A percentile compares a stretch with the other conserved stretches of the same genome.
phyloP scores from a whole-genome alignment of 495 filamentous ascomycete genomes.

The Penicillium lagena region DNA sequence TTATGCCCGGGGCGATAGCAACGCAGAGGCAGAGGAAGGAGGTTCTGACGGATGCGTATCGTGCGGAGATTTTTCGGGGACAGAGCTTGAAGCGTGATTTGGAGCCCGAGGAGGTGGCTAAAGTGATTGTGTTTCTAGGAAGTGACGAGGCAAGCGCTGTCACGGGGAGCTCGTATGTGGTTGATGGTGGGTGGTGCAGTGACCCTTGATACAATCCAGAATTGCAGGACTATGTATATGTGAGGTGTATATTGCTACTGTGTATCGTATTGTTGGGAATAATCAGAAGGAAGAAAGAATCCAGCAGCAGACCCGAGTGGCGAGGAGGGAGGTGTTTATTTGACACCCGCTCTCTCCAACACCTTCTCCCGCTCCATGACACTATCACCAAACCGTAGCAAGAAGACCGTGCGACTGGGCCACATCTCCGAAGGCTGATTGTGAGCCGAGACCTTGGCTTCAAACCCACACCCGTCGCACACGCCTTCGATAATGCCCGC shows the following conservation, averaged over 20 bases:
- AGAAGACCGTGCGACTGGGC: constrained; percentile 91
- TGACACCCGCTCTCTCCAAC: constrained; percentile 42
- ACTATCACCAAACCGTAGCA: constrained; percentile 81
- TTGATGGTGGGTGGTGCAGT: constrained; percentile 27
- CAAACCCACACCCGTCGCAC: constrained; percentile 85
- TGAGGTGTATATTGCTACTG: no score
- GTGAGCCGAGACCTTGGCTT: constrained; percentile 86
- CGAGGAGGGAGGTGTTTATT: constrained; percentile 19
- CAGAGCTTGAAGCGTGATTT: constrained; percentile 38
- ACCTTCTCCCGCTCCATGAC: constrained; percentile 88
- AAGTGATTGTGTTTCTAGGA: constrained; percentile 44
- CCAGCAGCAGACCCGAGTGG: no score
- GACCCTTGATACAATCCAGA: constrained; percentile 5
- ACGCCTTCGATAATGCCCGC: constrained; percentile 94
- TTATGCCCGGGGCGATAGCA: constrained; percentile 24
- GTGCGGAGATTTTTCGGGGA: constrained; percentile 24
- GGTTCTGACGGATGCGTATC: constrained; percentile 37
- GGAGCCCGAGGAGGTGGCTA: constrained; percentile 40
- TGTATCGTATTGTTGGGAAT: no score
- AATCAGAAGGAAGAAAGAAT: no score
- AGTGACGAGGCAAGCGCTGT: constrained; percentile 45
- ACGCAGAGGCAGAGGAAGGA: constrained; percentile 34
- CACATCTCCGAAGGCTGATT: constrained; percentile 79
- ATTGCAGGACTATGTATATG: no score
- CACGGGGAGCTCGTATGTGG: constrained; percentile 31